These are phyloP conservation scores for Alternaria brassicicola DNA, from an alignment of 2,329 filamentous ascomycete species.

Conservation along the genomic window DNA sequence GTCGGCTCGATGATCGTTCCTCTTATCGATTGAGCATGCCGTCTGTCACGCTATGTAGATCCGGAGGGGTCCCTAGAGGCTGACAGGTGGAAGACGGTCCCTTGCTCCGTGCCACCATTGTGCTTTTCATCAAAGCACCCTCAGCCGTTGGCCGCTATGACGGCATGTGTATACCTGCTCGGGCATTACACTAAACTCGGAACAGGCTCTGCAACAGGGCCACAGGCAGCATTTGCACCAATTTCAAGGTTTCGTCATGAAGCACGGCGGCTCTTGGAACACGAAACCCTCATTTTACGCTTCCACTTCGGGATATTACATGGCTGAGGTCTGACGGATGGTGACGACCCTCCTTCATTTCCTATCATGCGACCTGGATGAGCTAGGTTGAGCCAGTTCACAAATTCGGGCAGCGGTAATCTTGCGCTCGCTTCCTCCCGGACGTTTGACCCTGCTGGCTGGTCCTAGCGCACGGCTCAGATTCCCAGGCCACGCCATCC, in stretches of 20 bases:
- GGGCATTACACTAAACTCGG: slow-evolving; percentile 31
- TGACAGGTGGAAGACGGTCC: slow-evolving; percentile 44
- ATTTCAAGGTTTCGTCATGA: slow-evolving; percentile 45
- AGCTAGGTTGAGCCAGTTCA: slow-evolving; percentile 32
- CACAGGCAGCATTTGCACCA: slow-evolving; percentile 27
- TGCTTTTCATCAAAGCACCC: slow-evolving; percentile 28
- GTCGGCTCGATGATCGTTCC: slow-evolving; percentile 36
- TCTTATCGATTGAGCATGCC: slow-evolving; percentile 49
- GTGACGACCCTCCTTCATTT: slow-evolving; percentile 50
- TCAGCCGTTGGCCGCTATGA: slow-evolving; percentile 32
- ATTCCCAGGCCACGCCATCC: slow-evolving; percentile 29
- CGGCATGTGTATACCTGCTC: slow-evolving; percentile 39
- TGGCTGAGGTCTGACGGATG: slow-evolving; percentile 41
- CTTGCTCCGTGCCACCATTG: slow-evolving; percentile 36
- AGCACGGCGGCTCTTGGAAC: slow-evolving; percentile 42
- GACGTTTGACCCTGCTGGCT: slow-evolving; percentile 46
- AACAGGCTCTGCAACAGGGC: slow-evolving; percentile 25
- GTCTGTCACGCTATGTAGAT: slow-evolving; percentile 43
- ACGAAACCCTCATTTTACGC: slow-evolving; percentile 42
- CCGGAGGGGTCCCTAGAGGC: slow-evolving; percentile 40
- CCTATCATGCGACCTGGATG: slow-evolving; percentile 38
- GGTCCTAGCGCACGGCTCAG: slow-evolving; percentile 37
- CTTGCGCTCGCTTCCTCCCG: slow-evolving; percentile 50
- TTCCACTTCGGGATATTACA: slow-evolving; percentile 39
- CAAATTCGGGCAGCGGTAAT: slow-evolving; percentile 44